These are phyloP conservation scores for Allium sativum DNA, from an alignment of 106 monocot genomes.

Conservation along the genomic window DNA sequence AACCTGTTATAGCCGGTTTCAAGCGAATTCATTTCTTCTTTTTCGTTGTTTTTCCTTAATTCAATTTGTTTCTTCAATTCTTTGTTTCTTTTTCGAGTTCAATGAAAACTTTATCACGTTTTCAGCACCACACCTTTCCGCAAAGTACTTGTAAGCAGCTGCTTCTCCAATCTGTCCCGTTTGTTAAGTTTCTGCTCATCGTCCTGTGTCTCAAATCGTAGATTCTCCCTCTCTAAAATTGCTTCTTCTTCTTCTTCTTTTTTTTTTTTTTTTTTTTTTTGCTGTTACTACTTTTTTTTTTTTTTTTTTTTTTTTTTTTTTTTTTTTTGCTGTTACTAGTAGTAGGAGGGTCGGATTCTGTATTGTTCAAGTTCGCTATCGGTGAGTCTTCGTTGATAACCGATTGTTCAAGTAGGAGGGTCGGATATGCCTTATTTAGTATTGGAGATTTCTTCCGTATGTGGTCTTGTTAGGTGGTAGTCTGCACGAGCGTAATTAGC, in stretches of 20 bases:
- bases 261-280: too few relatives aligned
- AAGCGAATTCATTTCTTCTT: too few relatives aligned
- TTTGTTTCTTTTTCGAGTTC: too few relatives aligned
- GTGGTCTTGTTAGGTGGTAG: constrained; percentile 7
- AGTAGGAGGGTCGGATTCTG: background rate
- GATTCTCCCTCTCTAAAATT: constrained; percentile 9
- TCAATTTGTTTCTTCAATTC: too few relatives aligned
- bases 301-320: too few relatives aligned
- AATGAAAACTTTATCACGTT: too few relatives aligned
- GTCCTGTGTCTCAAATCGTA: constrained; percentile 6
- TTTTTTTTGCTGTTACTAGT: background rate
- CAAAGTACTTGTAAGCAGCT: constrained; percentile 55
- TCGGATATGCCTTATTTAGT: too few relatives aligned
- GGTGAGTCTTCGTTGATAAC: constrained; percentile 22
- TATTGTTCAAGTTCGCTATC: background rate
- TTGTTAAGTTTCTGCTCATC: constrained; percentile 18
- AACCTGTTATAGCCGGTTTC: too few relatives aligned
- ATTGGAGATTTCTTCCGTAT: constrained; percentile 21
- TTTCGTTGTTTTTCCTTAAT: too few relatives aligned
- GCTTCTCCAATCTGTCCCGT: constrained; percentile 72
- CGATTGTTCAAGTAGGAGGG: too few relatives aligned
- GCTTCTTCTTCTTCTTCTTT: too few relatives aligned
- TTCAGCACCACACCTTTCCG: constrained; percentile 30
- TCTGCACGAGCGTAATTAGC: constrained; percentile 11
- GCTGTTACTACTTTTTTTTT: too few relatives aligned